Evolutionary conservation across 495 filamentous ascomycete genomes (phyloP).

Genomic region (Penicillium subrubescens): DNA sequence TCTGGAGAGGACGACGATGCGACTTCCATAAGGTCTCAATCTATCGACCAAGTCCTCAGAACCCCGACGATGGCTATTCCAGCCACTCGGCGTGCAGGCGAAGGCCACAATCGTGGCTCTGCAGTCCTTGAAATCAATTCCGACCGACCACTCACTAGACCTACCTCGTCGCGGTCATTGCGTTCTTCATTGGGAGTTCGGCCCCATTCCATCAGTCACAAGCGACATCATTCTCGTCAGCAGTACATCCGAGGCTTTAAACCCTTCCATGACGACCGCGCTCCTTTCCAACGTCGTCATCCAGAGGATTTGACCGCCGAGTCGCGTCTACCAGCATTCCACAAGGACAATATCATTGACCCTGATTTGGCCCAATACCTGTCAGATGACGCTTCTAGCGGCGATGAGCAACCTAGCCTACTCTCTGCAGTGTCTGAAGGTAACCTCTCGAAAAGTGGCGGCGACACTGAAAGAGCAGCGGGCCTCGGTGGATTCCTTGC

Average conservation of each 20-base stretch:
- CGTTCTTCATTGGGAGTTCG: conserved; percentile 69
- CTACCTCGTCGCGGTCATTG: conserved; percentile 92
- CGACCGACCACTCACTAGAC: conserved; percentile 70
- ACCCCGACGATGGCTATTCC: conserved; percentile 81
- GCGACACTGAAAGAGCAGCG: conserved; percentile 57
- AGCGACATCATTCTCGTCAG: conserved; percentile 83
- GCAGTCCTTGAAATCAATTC: conserved; percentile 89
- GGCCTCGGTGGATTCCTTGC: conserved; percentile 58
- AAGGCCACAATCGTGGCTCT: conserved; percentile 78
- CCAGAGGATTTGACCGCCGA: conserved; percentile 63
- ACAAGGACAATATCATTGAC: conserved; percentile 97
- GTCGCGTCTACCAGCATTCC: conserved; percentile 82
- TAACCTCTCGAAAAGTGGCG: conserved; percentile 47
- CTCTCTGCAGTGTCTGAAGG: conserved; percentile 68
- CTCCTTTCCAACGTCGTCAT: conserved; percentile 82
- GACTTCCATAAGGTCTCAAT: conserved; percentile 48
- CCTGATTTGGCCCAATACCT: conserved; percentile 93
- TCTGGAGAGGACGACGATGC: conserved; percentile 47
- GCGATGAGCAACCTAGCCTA: conserved; percentile 87
- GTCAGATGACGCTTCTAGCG: conserved; percentile 91
- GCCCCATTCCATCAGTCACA: conserved; percentile 71
- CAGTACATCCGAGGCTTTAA: conserved; percentile 66
- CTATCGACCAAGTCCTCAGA: conserved; percentile 48
- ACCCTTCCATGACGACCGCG: conserved; percentile 70
- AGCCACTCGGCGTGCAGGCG: conserved; percentile 78